Evolutionary conservation across 1,284 basidiomycete genomes (phyloP).

Genomic region (Malassezia vespertilionis): DNA sequence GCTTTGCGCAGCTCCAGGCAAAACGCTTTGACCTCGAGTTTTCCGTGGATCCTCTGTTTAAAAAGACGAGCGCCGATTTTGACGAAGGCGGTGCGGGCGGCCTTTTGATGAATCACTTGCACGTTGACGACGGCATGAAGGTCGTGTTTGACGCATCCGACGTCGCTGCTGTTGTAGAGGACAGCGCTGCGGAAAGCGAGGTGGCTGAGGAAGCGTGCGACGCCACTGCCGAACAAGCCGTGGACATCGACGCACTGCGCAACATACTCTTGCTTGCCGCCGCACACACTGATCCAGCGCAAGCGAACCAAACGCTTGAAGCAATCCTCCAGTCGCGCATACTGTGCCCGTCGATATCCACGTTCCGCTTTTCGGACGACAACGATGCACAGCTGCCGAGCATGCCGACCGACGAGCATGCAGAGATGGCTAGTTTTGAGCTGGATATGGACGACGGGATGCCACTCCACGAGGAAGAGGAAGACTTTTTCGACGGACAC

Average conservation of each 20-base stretch:
- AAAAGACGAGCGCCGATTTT: slow-evolving; percentile 95
- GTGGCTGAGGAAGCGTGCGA: neutral
- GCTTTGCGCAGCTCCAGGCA: slow-evolving; percentile 62
- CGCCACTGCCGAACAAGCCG: too few relatives aligned
- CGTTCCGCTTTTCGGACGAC: slow-evolving; percentile 34
- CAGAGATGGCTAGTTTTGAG: slow-evolving; percentile 9
- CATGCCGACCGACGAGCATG: slow-evolving; percentile 17
- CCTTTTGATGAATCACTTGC: slow-evolving; percentile 49
- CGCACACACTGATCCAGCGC: slow-evolving; percentile 15
- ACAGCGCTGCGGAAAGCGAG: slow-evolving; percentile 7
- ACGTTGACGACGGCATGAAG: slow-evolving; percentile 68
- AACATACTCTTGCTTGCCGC: slow-evolving; percentile 23
- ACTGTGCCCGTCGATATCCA: slow-evolving; percentile 31
- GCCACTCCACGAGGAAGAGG: slow-evolving; percentile 30
- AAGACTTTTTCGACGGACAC: slow-evolving; percentile 49
- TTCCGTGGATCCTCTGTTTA: slow-evolving; percentile 89
- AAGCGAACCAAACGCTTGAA: slow-evolving; percentile 11
- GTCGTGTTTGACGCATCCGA: slow-evolving; percentile 96
- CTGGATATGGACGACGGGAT: slow-evolving; percentile 4
- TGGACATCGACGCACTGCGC: slow-evolving; percentile 30
- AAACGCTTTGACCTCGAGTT: slow-evolving; percentile 68
- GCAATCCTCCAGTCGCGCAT: slow-evolving; percentile 25
- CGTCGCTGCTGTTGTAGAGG: slow-evolving; percentile 50
- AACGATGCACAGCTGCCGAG: slow-evolving; percentile 23
- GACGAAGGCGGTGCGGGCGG: slow-evolving; percentile 96